A percentile compares a stretch with the other conserved stretches of the same genome.
These are phyloP conservation scores for Rhododendron griersonianum DNA, from an alignment of 148 eudicot species.

Conservation along the genomic window DNA sequence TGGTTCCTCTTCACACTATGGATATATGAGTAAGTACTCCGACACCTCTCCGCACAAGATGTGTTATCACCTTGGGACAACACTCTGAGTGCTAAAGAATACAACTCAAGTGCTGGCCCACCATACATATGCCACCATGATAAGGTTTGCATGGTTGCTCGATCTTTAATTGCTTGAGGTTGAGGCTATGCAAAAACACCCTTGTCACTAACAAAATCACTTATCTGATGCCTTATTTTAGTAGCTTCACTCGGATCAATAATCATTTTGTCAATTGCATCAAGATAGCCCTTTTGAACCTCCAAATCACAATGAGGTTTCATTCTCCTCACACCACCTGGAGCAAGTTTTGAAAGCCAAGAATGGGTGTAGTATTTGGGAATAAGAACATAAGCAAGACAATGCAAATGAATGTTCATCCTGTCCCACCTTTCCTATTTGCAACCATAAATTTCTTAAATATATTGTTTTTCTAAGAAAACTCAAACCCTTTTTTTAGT, in stretches of 20 bases:
- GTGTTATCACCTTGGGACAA: conserved; percentile 9
- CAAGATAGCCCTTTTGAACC: background rate
- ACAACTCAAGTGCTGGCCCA: conserved; percentile 1
- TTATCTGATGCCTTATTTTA: background rate
- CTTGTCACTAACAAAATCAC: background rate
- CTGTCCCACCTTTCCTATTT: conserved; percentile 8
- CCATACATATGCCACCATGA: background rate
- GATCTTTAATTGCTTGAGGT: background rate
- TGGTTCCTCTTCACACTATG: conserved; percentile 10
- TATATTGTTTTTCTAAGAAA: too few species aligned
- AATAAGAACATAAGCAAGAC: conserved; percentile 10
- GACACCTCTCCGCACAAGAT: conserved; percentile 6
- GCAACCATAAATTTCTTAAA: too few species aligned
- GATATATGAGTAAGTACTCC: conserved; percentile 12
- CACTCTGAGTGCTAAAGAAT: background rate
- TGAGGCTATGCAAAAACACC: background rate
- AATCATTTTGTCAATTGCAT: conserved; percentile 7
- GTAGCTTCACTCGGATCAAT: background rate
- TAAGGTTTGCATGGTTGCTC: background rate
- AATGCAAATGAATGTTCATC: conserved; percentile 23
- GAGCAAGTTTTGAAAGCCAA: background rate
- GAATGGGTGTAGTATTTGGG: background rate
- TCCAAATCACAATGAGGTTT: conserved; percentile 1
- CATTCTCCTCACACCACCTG: background rate
- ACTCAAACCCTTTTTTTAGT: too few species aligned